Conservation (phyloP, 1,139 yeast species). For the Diutina rugosa region DNA sequence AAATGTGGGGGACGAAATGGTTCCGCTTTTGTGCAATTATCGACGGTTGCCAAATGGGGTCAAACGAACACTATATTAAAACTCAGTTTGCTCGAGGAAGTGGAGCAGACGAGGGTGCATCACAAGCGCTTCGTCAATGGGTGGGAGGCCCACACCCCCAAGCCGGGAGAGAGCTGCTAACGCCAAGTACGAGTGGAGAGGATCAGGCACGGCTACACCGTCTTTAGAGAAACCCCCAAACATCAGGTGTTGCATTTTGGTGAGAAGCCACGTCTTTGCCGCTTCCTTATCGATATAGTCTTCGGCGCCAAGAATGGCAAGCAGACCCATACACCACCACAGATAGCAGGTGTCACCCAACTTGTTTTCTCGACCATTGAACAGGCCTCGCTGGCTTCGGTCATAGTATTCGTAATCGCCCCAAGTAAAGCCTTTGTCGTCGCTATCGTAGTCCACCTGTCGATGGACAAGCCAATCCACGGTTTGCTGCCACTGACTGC, state of each 20-base stretch:
- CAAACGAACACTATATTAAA: neutral
- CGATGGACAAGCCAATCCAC: conserved; percentile 50
- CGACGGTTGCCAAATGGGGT: too few species aligned
- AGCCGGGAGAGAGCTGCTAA: conserved; percentile 42
- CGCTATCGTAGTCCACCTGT: conserved; percentile 33
- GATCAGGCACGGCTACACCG: conserved; percentile 51
- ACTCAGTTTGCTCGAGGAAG: neutral
- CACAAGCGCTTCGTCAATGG: conserved; percentile 16
- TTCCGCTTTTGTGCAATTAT: too few species aligned
- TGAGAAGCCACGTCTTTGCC: conserved; percentile 36
- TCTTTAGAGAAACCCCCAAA: conserved; percentile 81
- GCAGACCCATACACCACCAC: conserved; percentile 72
- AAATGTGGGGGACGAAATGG: too few species aligned
- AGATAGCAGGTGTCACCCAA: conserved; percentile 83
- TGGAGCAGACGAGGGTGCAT: conserved; percentile 7
- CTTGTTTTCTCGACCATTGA: conserved; percentile 82
- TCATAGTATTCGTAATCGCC: conserved; percentile 21
- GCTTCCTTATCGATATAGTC: conserved; percentile 21
- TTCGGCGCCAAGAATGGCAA: conserved; percentile 12
- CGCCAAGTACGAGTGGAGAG: conserved; percentile 54
- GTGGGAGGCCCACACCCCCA: conserved; percentile 7
- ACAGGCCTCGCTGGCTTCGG: conserved; percentile 8
- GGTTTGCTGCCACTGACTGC: conserved; percentile 23
- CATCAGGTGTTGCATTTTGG: conserved; percentile 44
- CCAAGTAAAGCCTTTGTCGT: conserved; percentile 11